Conservation (phyloP, 805 yeast genomes). For the Yamadazyma scolyti region DNA sequence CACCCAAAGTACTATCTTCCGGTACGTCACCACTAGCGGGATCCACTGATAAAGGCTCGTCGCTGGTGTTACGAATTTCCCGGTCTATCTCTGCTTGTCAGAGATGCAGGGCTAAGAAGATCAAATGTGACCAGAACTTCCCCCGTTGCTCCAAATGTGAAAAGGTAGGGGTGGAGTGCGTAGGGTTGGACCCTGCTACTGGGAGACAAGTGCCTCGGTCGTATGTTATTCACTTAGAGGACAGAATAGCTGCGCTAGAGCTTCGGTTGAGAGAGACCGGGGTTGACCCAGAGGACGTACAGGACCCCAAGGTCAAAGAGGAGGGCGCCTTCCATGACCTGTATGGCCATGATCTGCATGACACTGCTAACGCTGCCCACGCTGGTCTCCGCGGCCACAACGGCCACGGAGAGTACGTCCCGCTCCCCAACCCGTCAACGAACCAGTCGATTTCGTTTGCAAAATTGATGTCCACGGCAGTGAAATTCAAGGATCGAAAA, state of each 20-base stretch:
- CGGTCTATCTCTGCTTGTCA: slow-evolving; percentile 81
- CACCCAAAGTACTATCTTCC: not conserved
- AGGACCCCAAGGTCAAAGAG: slow-evolving; percentile 1
- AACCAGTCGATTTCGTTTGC: slow-evolving; percentile 60
- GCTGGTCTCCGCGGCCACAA: not conserved
- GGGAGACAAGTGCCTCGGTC: slow-evolving; percentile 84
- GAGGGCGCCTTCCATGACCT: too few relatives aligned
- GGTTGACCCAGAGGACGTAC: slow-evolving; percentile 19
- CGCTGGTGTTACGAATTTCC: slow-evolving; percentile 39
- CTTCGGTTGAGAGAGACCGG: slow-evolving; percentile 42
- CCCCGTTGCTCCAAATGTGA: slow-evolving; percentile 64
- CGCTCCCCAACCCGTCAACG: too few relatives aligned
- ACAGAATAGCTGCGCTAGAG: slow-evolving; percentile 56
- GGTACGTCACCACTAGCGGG: too few relatives aligned
- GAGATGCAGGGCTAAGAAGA: slow-evolving; percentile 68
- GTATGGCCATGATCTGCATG: not conserved
- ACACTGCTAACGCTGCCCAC: not conserved
- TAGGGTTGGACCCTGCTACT: slow-evolving; percentile 83
- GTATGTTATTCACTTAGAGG: slow-evolving; percentile 70
- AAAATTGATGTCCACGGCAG: slow-evolving; percentile 71
- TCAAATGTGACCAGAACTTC: slow-evolving; percentile 63
- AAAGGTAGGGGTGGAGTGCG: slow-evolving; percentile 68
- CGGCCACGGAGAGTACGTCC: too few relatives aligned
- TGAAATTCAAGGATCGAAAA: slow-evolving; percentile 43
- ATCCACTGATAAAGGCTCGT: slow-evolving; percentile 3